Evolutionary conservation across 2,329 filamentous ascomycete species (phyloP), one percentile per base, ranked within the genome.

Genomic region (Fusarium citri): DNA sequence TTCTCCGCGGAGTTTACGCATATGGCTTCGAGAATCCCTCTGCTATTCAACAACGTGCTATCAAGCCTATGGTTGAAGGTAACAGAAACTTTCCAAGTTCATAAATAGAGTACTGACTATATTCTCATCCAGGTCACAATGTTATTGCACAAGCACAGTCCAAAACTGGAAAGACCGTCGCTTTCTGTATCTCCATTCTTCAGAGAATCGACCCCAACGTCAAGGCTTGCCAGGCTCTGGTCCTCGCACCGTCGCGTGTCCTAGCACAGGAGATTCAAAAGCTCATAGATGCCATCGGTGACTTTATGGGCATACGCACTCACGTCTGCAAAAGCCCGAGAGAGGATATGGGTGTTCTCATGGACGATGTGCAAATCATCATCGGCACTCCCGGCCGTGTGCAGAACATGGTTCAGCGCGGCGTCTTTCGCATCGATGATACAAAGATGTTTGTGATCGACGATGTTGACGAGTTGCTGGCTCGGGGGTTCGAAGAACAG

Each of bases 371-470:
- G 76, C 96, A 98, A 85, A 92, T 99, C 80, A 94, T 99, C 77
- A 94, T 97, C 76, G 96, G 96, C 81, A 99, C 96, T 64, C 96
- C 96, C 75, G 96, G 96, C 77, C 96, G 96, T 92, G 95, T 99
- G 77, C 93, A 97, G 49, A 96, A 99, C 87, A 98, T 99, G 96
- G 98, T 99, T 82, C 94, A 97, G 86, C 94, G 96, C 76, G 94
- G 94, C 77, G 92, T 97, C 85, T 89, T 99, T 77, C 96, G 95
- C 88, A 98, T 96, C 80, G 94, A 97, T 82, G 87, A 89, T 83
- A 97, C 98, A 90, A 99, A 99, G 92, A 97, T 98, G 93, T 97
- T 99, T 84, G 94, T 99, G 78, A 93, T 99, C 76, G 96, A 99
- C 81, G 96, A 99, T 88, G 96, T 96, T 78, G 96, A 99, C 82